Conservation (phyloP, 257 asterid species). For the Solanum clarkiae region DNA sequence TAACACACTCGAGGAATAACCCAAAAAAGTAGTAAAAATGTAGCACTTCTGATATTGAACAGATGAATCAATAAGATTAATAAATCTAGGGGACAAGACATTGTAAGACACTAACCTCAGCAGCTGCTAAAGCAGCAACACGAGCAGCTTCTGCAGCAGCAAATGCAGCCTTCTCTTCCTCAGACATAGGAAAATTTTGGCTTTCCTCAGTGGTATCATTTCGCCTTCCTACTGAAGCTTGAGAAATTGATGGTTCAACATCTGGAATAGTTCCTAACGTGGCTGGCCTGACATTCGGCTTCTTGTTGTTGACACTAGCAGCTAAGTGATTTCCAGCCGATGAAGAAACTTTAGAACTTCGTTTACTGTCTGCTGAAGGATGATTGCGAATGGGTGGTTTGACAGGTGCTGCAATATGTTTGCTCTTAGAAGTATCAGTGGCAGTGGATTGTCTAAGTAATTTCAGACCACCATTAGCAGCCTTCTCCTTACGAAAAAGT, state of each 20-base stretch:
- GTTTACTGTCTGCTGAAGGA: slow-evolving; percentile 25
- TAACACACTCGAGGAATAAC: not conserved
- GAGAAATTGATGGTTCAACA: slow-evolving; percentile 36
- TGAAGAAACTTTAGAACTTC: slow-evolving; percentile 18
- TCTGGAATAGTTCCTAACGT: slow-evolving; percentile 32
- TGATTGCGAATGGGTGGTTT: slow-evolving; percentile 62
- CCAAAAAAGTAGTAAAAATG: not conserved
- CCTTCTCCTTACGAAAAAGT: slow-evolving; percentile 92
- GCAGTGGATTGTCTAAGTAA: slow-evolving; percentile 35
- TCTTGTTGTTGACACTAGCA: slow-evolving; percentile 27
- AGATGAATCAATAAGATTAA: not conserved
- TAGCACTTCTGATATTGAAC: not conserved
- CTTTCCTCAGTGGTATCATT: slow-evolving; percentile 30
- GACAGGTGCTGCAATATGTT: slow-evolving; percentile 36
- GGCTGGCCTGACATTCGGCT: slow-evolving; percentile 22
- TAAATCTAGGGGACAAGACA: not conserved
- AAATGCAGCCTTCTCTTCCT: slow-evolving; percentile 86
- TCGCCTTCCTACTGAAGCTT: slow-evolving; percentile 37
- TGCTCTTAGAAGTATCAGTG: slow-evolving; percentile 39
- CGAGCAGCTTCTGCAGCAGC: slow-evolving; percentile 96
- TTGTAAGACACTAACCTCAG: slow-evolving; percentile 52
- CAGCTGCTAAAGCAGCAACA: slow-evolving; percentile 89
- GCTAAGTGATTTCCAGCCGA: slow-evolving; percentile 20
- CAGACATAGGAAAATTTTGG: slow-evolving; percentile 51
- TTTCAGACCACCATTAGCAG: slow-evolving; percentile 57